Conservation (phyloP, 805 yeast species). For the Nakazawaea wyomingensis region DNA sequence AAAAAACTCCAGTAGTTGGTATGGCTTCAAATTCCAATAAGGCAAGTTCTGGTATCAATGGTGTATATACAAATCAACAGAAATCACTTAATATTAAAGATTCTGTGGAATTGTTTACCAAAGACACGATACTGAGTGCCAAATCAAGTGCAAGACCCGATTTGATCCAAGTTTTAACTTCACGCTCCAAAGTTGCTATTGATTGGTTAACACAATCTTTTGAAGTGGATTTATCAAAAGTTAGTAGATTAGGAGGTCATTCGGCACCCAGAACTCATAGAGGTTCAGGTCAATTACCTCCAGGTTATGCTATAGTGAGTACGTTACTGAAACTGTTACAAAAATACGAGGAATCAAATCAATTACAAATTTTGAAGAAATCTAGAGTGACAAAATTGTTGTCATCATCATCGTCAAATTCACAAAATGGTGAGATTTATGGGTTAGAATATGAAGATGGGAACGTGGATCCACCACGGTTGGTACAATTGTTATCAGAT, state of each 20-base stretch:
- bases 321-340: conserved; percentile 35
- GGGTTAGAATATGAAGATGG: conserved; percentile 38
- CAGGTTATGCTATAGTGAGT: conserved; percentile 54
- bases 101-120: conserved; percentile 22
- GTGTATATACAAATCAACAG: conserved; percentile 29
- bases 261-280: conserved; percentile 34
- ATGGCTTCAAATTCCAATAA: conserved; percentile 48
- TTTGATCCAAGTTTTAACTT: conserved; percentile 24
- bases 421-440: conserved; percentile 26
- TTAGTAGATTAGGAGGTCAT: conserved; percentile 36
- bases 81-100: conserved; percentile 19
- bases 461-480: conserved; percentile 17
- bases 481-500: conserved; percentile 20
- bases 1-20: conserved; percentile 44
- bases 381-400: conserved; percentile 32
- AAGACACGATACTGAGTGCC: conserved; percentile 32
- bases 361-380: conserved; percentile 33
- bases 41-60: conserved; percentile 60
- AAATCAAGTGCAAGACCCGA: conserved; percentile 23
- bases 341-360: conserved; percentile 22
- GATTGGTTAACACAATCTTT: conserved; percentile 28
- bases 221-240: conserved; percentile 27
- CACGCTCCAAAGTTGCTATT: conserved; percentile 27
- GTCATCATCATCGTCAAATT: too few species aligned
- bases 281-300: conserved; percentile 42